These are phyloP conservation scores for Euclidium syriacum DNA, from an alignment of 345 rosid genomes.

Conservation along the genomic window DNA sequence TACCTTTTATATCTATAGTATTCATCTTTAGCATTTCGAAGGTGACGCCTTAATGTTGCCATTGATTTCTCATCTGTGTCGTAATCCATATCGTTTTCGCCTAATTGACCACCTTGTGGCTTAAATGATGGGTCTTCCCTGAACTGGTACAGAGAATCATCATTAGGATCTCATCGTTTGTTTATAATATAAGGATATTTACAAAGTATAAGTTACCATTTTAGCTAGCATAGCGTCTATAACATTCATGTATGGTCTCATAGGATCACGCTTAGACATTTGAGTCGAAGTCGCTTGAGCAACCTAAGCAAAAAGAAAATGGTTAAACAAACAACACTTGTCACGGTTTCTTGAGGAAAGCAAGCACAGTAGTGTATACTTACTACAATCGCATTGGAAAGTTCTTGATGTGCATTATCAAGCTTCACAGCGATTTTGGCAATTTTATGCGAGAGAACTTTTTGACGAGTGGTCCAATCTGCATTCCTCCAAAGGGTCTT, in stretches of 20 bases:
- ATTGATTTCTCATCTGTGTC: slow-evolving; percentile 98
- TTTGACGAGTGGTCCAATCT: slow-evolving; percentile 90
- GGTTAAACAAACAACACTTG: neutral
- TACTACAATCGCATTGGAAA: slow-evolving; percentile 97
- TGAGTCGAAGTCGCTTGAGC: slow-evolving; percentile 99
- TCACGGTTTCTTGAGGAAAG: neutral
- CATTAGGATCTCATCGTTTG: neutral
- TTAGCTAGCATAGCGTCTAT: slow-evolving; percentile 81
- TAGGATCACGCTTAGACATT: slow-evolving; percentile 98
- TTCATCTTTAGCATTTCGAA: slow-evolving; percentile 84
- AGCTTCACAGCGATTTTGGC: slow-evolving; percentile 97
- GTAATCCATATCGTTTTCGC: slow-evolving; percentile 99
- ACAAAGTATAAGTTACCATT: slow-evolving; percentile 51
- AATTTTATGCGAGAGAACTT: slow-evolving; percentile 94
- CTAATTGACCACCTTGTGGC: slow-evolving; percentile 96
- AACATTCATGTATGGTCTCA: slow-evolving; percentile 94
- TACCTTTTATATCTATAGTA: slow-evolving; percentile 97
- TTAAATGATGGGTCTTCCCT: slow-evolving; percentile 91
- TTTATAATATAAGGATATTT: neutral
- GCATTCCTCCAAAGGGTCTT: slow-evolving; percentile 86
- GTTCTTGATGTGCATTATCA: slow-evolving; percentile 95
- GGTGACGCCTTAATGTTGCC: slow-evolving; percentile 98
- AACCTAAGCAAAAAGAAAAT: slow-evolving; percentile 54
- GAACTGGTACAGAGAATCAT: slow-evolving; percentile 45
- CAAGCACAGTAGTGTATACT: neutral